Evolutionary conservation across 169 alveolate genomes (phyloP), one percentile per base, ranked within the genome.

Genomic region (Amoebophrya sp.): DNA sequence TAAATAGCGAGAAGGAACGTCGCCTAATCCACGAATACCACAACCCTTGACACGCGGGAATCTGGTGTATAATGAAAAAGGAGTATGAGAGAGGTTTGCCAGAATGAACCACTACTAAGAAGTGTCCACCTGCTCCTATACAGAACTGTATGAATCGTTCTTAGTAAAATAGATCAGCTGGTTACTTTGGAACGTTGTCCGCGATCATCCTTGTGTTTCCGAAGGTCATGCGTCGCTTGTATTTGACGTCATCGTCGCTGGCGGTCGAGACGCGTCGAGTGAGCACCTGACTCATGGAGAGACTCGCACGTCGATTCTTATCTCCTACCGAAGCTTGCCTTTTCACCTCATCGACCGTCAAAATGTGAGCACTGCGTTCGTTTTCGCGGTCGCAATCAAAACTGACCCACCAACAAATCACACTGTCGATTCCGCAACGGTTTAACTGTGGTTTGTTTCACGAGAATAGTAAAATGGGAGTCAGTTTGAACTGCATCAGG

Each of bases 261-360:
- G 39, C 83, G 10, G 3, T 29, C 38, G 2, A 0, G 10, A 26
- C 26, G 39, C 38, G 3, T 36, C 38, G 18, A 29, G 39, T 36
- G 36, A 65, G 83, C 83, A 65, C n/a, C 83, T 65, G 83, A 36
- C 83, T 65, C 83, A 65, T 26, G 33, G 83, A 65, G 2, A 65
- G 29, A 18, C 65, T 47, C 29, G 65, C 65, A 6, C 65, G 65
- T 6, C 65, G 65, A 6, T 6, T 47, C 29, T 18, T 47, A 18
- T 18, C 65, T 6, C 65, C 65, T n/a, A n/a, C n/a, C n/a, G n/a
- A n/a, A n/a, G n/a, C n/a, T n/a, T n/a, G n/a, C n/a, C n/a, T n/a
- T 23, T 53, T 10, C 76, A 53, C 76, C 76, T 53, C n/a, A 10
- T 53, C 76, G 76, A 10, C n/a, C n/a, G n/a, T 53, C 76, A 53